Evolutionary conservation across 352 stramenopile genomes (phyloP).

Genomic region (Phytophthora uliginosa): DNA sequence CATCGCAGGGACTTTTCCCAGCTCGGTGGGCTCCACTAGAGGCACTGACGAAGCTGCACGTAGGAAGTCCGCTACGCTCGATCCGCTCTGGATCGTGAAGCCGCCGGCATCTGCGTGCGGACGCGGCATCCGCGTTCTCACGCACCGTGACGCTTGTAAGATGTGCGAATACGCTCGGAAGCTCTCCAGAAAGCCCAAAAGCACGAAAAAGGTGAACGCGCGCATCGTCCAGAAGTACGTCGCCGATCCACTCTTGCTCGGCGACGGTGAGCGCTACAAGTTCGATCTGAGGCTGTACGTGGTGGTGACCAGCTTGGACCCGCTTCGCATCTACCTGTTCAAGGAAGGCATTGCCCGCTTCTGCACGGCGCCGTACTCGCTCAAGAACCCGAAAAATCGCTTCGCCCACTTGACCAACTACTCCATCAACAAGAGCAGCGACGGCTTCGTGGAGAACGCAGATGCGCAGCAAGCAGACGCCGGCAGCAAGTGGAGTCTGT

Average conservation of each 20-base stretch:
- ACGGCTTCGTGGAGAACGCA: slow-evolving; percentile 68
- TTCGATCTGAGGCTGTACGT: slow-evolving; percentile 94
- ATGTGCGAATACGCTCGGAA: slow-evolving; percentile 35
- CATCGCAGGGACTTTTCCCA: slow-evolving; percentile 20
- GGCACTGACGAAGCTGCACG: slow-evolving; percentile 1
- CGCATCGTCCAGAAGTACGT: slow-evolving; percentile 89
- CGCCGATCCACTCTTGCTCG: slow-evolving; percentile 75
- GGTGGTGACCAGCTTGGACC: slow-evolving; percentile 88
- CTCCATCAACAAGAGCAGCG: slow-evolving; percentile 78
- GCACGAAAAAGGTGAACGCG: slow-evolving; percentile 33
- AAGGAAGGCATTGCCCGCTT: slow-evolving; percentile 89
- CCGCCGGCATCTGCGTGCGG: slow-evolving; percentile 89
- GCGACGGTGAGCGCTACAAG: slow-evolving; percentile 73
- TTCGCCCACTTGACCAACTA: slow-evolving; percentile 86
- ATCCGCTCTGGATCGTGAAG: slow-evolving; percentile 90
- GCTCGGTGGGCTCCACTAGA: slow-evolving; percentile 12
- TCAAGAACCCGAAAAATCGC: slow-evolving; percentile 69
- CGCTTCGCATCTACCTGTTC: slow-evolving; percentile 89
- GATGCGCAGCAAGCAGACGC: slow-evolving; percentile 50
- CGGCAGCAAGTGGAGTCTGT: slow-evolving; percentile 80
- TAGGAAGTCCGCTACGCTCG: slow-evolving; percentile 2
- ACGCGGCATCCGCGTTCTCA: slow-evolving; percentile 86
- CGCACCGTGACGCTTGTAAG: slow-evolving; percentile 40
- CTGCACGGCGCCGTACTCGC: slow-evolving; percentile 82
- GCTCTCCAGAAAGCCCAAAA: slow-evolving; percentile 24